Evolutionary conservation across 805 yeast genomes (phyloP).

Genomic region (Pichia cabralensis): DNA sequence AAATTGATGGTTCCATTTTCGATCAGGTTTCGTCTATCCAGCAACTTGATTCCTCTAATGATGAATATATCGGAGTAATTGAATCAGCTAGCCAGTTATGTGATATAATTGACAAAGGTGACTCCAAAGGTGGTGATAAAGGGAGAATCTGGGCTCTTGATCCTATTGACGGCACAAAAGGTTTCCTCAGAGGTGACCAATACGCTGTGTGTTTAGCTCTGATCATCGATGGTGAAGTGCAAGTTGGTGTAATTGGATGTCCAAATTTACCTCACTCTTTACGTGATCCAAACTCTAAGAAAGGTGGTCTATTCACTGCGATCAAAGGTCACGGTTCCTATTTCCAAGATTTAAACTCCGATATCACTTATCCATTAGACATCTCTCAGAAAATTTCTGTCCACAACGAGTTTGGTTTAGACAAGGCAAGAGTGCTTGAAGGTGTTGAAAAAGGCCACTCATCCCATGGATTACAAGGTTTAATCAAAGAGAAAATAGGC

Average conservation of each 20-base stretch:
- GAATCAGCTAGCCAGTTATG: constrained; percentile 39
- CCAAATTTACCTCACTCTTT: constrained; percentile 70
- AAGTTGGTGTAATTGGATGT: constrained; percentile 91
- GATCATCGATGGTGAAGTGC: constrained; percentile 75
- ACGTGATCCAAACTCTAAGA: constrained; percentile 26
- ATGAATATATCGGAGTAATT: constrained; percentile 32
- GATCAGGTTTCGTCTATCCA: constrained; percentile 49
- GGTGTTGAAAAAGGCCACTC: constrained; percentile 96
- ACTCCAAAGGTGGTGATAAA: constrained; percentile 62
- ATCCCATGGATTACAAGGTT: constrained; percentile 75
- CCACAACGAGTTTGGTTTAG: constrained; percentile 36
- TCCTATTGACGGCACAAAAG: constrained; percentile 97
- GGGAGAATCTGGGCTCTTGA: constrained; percentile 96
- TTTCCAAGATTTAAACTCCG: constrained; percentile 33
- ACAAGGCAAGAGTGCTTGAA: constrained; percentile 64
- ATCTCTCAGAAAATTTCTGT: constrained; percentile 34
- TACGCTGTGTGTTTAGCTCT: constrained; percentile 93
- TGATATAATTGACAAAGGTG: constrained; percentile 68
- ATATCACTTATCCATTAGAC: constrained; percentile 30
- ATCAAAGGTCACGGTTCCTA: constrained; percentile 59
- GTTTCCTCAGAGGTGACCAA: constrained; percentile 91
- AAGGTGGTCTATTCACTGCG: constrained; percentile 73
- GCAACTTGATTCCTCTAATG: constrained; percentile 27
- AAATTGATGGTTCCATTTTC: constrained; percentile 46
- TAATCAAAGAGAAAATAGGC: constrained; percentile 54